phyloP scores from a whole-genome alignment of 2,329 filamentous ascomycete genomes.

The Metarhizium sp. region DNA sequence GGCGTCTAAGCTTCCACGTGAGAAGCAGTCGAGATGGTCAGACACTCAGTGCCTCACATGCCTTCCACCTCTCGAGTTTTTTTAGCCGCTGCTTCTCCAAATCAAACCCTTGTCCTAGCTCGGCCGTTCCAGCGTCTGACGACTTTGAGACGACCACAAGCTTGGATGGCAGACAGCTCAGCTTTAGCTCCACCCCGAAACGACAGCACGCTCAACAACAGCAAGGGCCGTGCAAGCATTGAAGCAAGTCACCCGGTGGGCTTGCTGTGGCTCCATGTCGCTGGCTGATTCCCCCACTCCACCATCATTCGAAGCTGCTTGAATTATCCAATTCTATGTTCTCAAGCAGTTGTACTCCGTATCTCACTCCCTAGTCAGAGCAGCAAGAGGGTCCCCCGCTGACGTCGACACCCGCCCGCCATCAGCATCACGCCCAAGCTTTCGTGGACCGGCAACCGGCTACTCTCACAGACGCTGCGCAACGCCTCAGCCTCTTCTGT shows the following conservation, averaged over 20 bases:
- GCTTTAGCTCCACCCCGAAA: neutral
- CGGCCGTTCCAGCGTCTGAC: neutral
- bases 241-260: neutral
- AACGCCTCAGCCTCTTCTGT: neutral
- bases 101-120: neutral
- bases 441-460: neutral
- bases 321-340: neutral
- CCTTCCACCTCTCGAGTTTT: neutral
- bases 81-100: neutral
- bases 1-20: neutral
- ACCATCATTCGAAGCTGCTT: neutral
- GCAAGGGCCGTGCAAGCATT: too few species aligned
- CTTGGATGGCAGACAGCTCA: neutral
- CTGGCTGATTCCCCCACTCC: neutral
- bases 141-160: neutral
- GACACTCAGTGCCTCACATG: neutral
- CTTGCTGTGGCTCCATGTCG: neutral
- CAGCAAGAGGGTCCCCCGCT: neutral
- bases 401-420: conserved; percentile 4
- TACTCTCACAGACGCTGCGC: neutral
- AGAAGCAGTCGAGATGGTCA: neutral
- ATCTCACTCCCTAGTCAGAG: neutral
- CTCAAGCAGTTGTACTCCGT: neutral
- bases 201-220: neutral
- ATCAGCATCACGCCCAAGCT: neutral